These are phyloP conservation scores for Penicillium sp. DNA, from an alignment of 2,329 filamentous ascomycete species.

Conservation along the genomic window DNA sequence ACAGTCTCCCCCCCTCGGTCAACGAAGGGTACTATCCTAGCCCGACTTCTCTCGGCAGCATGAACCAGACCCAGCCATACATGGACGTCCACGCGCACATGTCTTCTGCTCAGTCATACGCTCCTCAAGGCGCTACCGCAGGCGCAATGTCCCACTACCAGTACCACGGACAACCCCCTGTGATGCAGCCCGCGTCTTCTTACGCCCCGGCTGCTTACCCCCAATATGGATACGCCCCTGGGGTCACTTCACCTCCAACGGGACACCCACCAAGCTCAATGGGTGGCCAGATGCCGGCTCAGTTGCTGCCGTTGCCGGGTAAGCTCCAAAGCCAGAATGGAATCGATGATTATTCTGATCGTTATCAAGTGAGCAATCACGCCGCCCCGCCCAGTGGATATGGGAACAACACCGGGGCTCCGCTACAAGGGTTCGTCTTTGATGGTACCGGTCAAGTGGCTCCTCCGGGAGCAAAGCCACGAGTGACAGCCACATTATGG, in stretches of 20 bases:
- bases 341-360: slow-evolving; percentile 8
- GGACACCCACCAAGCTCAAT: slow-evolving; percentile 67
- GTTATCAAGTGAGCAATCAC: slow-evolving; percentile 37
- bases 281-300: slow-evolving; percentile 62
- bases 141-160: slow-evolving; percentile 71
- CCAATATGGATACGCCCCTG: slow-evolving; percentile 73
- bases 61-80: slow-evolving; percentile 80
- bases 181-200: slow-evolving; percentile 70
- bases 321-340: slow-evolving; percentile 16
- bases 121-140: slow-evolving; percentile 74
- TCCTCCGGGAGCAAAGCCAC: slow-evolving; percentile 90
- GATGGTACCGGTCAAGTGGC: slow-evolving; percentile 91
- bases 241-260: slow-evolving; percentile 75
- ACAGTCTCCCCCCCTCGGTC: slow-evolving; percentile 34
- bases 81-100: slow-evolving; percentile 84
- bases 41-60: slow-evolving; percentile 50
- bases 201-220: slow-evolving; percentile 65
- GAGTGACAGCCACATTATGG: slow-evolving; percentile 95
- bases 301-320: slow-evolving; percentile 67
- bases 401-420: slow-evolving; percentile 39
- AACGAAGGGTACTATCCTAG: slow-evolving; percentile 44
- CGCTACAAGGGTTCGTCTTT: slow-evolving; percentile 54
- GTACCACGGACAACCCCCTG: slow-evolving; percentile 66
- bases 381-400: slow-evolving; percentile 37
- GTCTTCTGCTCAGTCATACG: slow-evolving; percentile 70